Conservation (phyloP, 306 rosid species). For the Vigna nakashimae region DNA sequence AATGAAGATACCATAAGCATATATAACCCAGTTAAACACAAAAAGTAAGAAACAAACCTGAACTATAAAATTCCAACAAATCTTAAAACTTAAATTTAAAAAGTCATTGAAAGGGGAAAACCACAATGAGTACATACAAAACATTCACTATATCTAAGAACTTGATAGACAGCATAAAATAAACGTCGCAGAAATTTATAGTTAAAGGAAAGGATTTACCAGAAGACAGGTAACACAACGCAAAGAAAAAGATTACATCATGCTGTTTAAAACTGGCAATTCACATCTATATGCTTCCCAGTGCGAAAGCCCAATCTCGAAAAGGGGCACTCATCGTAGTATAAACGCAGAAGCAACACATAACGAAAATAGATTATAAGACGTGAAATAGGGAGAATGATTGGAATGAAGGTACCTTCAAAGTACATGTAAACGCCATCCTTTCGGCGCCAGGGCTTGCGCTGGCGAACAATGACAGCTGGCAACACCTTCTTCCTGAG, state of each 20-base stretch:
- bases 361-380: too few species aligned
- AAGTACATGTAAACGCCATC: constrained; percentile 96
- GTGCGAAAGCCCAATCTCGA: constrained; percentile 35
- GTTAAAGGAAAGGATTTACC: constrained; percentile 36
- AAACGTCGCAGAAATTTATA: too few species aligned
- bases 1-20: background rate
- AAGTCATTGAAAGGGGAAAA: background rate
- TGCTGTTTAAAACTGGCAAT: constrained; percentile 56
- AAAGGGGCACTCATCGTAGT: background rate
- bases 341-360: constrained; percentile 40
- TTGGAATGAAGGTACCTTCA: constrained; percentile 55
- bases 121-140: background rate
- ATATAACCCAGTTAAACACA: background rate
- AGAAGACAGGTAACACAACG: constrained; percentile 62
- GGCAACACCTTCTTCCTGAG: constrained; percentile 93
- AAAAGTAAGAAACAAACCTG: background rate
- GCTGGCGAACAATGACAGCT: constrained; percentile 91
- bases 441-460: constrained; percentile 95
- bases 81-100: background rate
- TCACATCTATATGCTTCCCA: constrained; percentile 44
- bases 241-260: constrained; percentile 35
- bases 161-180: too few species aligned
- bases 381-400: background rate
- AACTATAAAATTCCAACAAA: background rate
- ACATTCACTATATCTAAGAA: background rate